Conservation (phyloP, 441 rosid genomes). For the Mallotus repandus region DNA sequence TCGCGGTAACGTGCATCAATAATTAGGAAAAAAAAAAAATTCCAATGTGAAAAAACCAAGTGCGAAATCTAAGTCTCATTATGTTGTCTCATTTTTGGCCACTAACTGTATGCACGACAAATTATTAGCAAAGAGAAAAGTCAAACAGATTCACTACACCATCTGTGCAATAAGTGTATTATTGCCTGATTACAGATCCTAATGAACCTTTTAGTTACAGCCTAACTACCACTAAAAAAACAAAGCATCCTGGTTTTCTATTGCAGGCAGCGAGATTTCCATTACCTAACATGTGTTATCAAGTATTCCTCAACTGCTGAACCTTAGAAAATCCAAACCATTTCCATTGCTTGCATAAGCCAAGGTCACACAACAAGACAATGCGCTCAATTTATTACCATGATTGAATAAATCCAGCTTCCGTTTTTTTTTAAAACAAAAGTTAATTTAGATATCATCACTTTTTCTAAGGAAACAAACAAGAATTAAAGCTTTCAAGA, state of each 20-base stretch:
- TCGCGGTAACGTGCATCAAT: conserved; percentile 13
- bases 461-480: conserved; percentile 12
- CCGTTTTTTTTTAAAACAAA: neutral
- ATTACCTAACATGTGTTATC: neutral
- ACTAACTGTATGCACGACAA: conserved; percentile 23
- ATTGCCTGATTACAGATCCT: neutral
- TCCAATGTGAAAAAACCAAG: neutral
- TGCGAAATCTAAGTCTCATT: conserved; percentile 19
- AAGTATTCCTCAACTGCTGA: conserved; percentile 15
- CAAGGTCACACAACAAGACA: neutral
- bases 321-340: neutral
- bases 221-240: conserved; percentile 13
- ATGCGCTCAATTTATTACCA: neutral
- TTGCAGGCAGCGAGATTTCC: neutral
- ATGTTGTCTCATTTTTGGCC: conserved; percentile 26
- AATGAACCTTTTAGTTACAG: neutral
- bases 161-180: neutral
- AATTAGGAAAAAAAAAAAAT: conserved; percentile 10
- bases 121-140: conserved; percentile 9
- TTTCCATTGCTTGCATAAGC: neutral
- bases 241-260: neutral
- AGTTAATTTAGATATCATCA: too few relatives aligned
- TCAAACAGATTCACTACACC: conserved; percentile 19
- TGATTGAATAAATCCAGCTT: neutral
- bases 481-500: conserved; percentile 3